Evolutionary conservation across 768 basidiomycete genomes (phyloP).

Genomic region (Sporobolomyces roseus): DNA sequence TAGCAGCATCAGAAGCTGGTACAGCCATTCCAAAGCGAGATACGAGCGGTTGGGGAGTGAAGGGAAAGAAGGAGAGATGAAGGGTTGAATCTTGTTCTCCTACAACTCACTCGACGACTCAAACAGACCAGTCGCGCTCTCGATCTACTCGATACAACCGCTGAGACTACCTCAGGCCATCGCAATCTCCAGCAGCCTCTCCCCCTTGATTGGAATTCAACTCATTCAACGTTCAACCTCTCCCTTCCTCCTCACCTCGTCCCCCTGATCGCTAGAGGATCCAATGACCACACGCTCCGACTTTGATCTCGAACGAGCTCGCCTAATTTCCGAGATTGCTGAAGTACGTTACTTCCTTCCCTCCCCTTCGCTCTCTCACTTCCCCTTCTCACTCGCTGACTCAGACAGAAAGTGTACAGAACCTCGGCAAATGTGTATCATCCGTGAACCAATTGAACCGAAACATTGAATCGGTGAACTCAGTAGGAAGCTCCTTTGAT

Average conservation of each 20-base stretch:
- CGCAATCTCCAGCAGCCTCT: neutral
- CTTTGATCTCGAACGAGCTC: constrained; percentile 34
- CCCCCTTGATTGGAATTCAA: neutral
- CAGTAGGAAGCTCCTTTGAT: constrained; percentile 29
- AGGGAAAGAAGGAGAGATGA: neutral
- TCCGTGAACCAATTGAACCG: constrained; percentile 39
- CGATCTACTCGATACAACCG: neutral
- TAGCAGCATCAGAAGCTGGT: neutral
- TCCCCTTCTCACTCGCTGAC: neutral
- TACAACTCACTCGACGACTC: neutral
- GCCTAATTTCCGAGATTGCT: constrained; percentile 37
- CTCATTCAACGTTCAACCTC: neutral
- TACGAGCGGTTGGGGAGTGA: neutral
- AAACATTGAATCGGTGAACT: constrained; percentile 36
- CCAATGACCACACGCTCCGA: constrained; percentile 22
- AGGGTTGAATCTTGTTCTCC: neutral
- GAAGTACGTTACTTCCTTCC: constrained; percentile 23
- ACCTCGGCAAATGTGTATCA: constrained; percentile 25
- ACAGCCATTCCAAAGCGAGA: neutral
- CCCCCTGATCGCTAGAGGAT: neutral
- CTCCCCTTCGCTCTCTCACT: neutral
- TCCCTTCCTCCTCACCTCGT: neutral
- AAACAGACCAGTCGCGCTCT: too few relatives aligned
- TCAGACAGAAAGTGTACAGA: neutral
- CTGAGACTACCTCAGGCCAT: too few relatives aligned